Conservation (phyloP, 2,329 filamentous ascomycete species). For the Aspergillus niger region DNA sequence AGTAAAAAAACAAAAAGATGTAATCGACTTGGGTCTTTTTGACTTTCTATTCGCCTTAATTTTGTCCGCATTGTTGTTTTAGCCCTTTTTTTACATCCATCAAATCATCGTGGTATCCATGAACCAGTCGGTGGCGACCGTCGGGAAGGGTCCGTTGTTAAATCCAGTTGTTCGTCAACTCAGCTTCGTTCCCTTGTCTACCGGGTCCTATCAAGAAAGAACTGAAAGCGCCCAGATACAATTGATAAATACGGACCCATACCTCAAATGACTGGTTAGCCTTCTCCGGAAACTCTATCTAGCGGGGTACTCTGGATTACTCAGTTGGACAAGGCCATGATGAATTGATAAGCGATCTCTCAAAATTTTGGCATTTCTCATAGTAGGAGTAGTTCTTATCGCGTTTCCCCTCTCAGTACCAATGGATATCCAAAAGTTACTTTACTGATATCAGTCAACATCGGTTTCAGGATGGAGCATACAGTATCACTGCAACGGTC, state of each 20-base stretch:
- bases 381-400: not conserved
- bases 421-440: slow-evolving; percentile 5
- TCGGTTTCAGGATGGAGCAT: slow-evolving; percentile 17
- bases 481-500: slow-evolving; percentile 8
- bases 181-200: slow-evolving; percentile 10
- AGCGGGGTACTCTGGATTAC: slow-evolving; percentile 8
- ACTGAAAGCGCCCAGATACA: not conserved
- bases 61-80: not conserved
- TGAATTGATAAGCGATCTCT: not conserved
- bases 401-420: not conserved
- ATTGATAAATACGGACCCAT: slow-evolving; percentile 1
- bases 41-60: slow-evolving; percentile 1
- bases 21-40: slow-evolving; percentile 2
- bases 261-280: slow-evolving; percentile 10
- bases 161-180: slow-evolving; percentile 15
- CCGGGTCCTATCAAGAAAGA: slow-evolving; percentile 18
- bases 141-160: slow-evolving; percentile 6
- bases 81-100: slow-evolving; percentile 3
- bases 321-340: slow-evolving; percentile 1
- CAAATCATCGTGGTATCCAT: not conserved
- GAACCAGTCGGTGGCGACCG: slow-evolving; percentile 14
- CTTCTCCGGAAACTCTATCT: slow-evolving; percentile 13
- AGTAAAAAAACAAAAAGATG: not conserved
- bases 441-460: slow-evolving; percentile 5
- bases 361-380: slow-evolving; percentile 2